Percentiles rank a stretch among this genome's conserved stretches.
Conservation (phyloP, 805 yeast genomes). For the Starmerella sirachaensis region DNA sequence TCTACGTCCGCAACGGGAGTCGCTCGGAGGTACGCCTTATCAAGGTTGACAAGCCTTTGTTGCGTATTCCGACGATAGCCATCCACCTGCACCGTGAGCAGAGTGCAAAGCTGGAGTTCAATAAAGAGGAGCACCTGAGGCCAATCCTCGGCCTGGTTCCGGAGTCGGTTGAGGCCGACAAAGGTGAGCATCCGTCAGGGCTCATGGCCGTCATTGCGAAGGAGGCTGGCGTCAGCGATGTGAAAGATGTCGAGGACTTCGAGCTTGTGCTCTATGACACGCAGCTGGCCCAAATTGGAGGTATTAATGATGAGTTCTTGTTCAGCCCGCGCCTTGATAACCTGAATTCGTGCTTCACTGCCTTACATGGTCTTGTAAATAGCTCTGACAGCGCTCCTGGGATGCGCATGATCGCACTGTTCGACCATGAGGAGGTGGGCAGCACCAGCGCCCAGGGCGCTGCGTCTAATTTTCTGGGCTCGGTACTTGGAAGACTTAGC, state of each 20-base stretch:
- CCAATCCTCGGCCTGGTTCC: constrained; percentile 65
- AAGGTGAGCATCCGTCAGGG: constrained; percentile 66
- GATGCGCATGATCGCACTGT: constrained; percentile 61
- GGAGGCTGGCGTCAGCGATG: constrained; percentile 43
- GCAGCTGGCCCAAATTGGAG: constrained; percentile 75
- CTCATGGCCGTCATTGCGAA: constrained; percentile 57
- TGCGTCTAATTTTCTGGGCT: constrained; percentile 78
- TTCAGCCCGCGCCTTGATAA: constrained; percentile 89
- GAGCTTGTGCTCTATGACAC: constrained; percentile 79
- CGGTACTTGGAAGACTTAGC: constrained; percentile 59
- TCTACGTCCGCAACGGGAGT: constrained; percentile 48
- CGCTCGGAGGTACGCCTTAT: constrained; percentile 47
- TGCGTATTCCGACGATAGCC: constrained; percentile 89
- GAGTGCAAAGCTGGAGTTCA: constrained; percentile 63
- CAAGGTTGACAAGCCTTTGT: constrained; percentile 67
- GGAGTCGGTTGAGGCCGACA: constrained; percentile 37
- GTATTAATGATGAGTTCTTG: constrained; percentile 78
- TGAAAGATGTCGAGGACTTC: constrained; percentile 68
- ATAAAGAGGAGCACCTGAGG: constrained; percentile 71
- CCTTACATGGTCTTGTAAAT: constrained; percentile 56
- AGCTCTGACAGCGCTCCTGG: constrained; percentile 38
- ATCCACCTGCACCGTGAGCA: constrained; percentile 76
- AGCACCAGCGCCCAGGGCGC: constrained; percentile 95
- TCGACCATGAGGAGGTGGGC: constrained; percentile 95
- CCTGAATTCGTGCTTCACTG: constrained; percentile 74